These are phyloP conservation scores for Colletotrichum tropicale DNA, from an alignment of 2,329 filamentous ascomycete species.

Conservation along the genomic window DNA sequence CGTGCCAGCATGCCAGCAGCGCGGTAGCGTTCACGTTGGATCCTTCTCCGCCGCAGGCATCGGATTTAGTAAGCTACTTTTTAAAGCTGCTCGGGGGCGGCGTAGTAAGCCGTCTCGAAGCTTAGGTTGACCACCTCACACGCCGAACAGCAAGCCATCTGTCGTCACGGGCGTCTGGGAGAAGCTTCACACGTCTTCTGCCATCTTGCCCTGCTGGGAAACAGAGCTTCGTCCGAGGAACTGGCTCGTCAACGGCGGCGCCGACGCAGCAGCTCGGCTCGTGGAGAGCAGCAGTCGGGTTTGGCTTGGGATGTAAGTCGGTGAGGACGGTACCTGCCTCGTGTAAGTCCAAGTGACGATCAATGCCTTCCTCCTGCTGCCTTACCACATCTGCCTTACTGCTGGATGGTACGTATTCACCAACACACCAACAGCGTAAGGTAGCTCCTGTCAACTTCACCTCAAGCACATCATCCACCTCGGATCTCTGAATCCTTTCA, in stretches of 20 bases:
- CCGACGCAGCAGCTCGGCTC: neutral
- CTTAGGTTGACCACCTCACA: neutral
- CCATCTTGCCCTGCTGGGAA: neutral
- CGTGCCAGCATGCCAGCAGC: neutral
- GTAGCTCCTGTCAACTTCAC: neutral
- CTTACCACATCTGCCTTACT: neutral
- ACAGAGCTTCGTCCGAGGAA: neutral
- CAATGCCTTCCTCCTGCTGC: neutral
- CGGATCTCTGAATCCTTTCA: neutral
- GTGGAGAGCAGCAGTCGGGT: neutral
- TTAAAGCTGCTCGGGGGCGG: neutral
- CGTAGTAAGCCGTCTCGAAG: neutral
- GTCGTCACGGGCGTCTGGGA: neutral
- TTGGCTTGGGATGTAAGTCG: neutral
- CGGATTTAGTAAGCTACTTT: neutral
- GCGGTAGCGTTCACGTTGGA: neutral
- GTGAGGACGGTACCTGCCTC: neutral
- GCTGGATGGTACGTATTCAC: neutral
- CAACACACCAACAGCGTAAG: neutral
- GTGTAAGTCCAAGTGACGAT: neutral
- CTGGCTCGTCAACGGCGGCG: neutral
- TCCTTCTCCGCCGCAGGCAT: neutral
- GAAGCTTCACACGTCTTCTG: neutral
- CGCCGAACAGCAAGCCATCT: neutral
- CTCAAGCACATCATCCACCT: neutral